Conservation (phyloP, 768 basidiomycete genomes). For the Tephrocybe sp. region DNA sequence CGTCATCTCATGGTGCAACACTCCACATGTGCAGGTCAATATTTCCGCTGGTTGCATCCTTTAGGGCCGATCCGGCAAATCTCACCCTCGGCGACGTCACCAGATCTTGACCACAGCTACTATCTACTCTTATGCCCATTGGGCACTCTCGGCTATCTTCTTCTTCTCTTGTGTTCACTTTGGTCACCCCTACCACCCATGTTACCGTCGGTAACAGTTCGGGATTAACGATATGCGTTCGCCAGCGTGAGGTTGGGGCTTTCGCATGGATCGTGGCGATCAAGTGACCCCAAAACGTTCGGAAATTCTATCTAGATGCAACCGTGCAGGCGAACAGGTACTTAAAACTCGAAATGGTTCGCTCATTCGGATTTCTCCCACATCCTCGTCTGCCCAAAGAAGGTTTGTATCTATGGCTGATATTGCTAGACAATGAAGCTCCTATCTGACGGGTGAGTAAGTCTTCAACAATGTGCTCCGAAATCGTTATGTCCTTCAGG, state of each 20-base stretch:
- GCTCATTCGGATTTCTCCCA: neutral
- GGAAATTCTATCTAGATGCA: conserved; percentile 27
- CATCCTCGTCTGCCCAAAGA: neutral
- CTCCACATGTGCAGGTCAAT: conserved; percentile 1
- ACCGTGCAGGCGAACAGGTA: conserved; percentile 34
- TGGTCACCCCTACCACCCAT: neutral
- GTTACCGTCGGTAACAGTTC: conserved; percentile 9
- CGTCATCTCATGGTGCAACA: neutral
- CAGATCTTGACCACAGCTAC: conserved; percentile 10
- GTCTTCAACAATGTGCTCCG: neutral
- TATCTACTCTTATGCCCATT: conserved; percentile 11
- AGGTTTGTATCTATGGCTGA: neutral
- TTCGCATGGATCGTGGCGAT: conserved; percentile 26
- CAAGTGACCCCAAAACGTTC: conserved; percentile 31
- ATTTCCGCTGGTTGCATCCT: neutral
- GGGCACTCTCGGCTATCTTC: conserved; percentile 8
- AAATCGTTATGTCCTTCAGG: no score
- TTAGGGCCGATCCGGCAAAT: neutral
- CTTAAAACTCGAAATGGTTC: conserved; percentile 18
- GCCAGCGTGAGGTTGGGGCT: conserved; percentile 11
- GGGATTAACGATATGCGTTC: conserved; percentile 1
- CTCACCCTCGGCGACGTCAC: conserved; percentile 12
- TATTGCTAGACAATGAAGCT: neutral
- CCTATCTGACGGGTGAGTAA: conserved; percentile 9
- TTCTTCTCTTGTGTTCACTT: neutral